These are phyloP conservation scores for Eucalyptus fibrosa DNA, from an alignment of 345 rosid genomes.

Conservation along the genomic window DNA sequence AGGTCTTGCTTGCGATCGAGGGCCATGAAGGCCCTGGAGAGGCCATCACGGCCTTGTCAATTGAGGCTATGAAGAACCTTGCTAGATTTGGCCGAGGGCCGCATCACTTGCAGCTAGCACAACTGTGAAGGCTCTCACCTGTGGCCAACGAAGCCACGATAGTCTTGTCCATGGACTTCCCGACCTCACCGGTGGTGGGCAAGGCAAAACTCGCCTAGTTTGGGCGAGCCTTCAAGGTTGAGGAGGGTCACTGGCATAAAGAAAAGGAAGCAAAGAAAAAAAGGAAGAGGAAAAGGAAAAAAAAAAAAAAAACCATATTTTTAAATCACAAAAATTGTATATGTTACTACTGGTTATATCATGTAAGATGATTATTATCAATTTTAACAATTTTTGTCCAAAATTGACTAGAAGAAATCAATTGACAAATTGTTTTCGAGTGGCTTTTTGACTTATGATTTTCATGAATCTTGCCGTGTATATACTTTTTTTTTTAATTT, in stretches of 20 bases:
- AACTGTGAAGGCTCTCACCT: background rate
- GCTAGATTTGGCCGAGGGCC: background rate
- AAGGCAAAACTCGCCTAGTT: background rate
- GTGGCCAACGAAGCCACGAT: background rate
- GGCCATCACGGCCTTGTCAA: background rate
- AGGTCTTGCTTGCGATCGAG: too few relatives aligned
- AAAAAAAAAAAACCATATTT: too few relatives aligned
- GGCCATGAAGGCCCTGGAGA: background rate
- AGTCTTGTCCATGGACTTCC: background rate
- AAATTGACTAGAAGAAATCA: background rate
- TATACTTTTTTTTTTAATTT: background rate
- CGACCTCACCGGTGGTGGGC: background rate
- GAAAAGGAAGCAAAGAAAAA: background rate
- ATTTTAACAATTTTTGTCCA: too few relatives aligned
- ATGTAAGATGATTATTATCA: too few relatives aligned
- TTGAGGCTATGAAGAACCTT: background rate
- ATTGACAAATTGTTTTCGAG: background rate
- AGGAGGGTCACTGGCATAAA: background rate
- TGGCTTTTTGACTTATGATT: background rate
- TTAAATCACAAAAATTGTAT: too few relatives aligned
- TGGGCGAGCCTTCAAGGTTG: background rate
- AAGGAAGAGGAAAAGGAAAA: background rate
- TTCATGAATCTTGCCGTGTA: background rate
- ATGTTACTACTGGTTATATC: too few relatives aligned
- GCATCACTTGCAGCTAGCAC: accelerated